Conservation (phyloP, 2,329 filamentous ascomycete species). For the Ceratocystis alfenasii region DNA sequence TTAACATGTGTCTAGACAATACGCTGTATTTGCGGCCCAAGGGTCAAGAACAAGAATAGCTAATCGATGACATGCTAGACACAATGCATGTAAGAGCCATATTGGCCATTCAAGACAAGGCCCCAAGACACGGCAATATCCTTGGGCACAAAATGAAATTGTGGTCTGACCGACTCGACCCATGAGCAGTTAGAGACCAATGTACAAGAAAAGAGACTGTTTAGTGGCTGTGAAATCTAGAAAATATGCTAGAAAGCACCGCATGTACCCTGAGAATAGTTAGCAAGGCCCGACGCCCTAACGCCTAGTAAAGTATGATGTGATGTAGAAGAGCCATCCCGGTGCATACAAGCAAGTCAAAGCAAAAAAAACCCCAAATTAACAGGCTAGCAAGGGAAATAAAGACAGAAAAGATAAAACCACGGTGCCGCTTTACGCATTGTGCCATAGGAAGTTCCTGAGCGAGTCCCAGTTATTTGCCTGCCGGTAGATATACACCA, state of each 20-base stretch:
- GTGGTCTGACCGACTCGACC: background rate
- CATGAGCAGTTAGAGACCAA: background rate
- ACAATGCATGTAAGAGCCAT: background rate
- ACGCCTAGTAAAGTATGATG: background rate
- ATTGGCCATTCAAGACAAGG: background rate
- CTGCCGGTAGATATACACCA: slow-evolving; percentile 93
- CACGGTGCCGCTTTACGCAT: slow-evolving; percentile 39
- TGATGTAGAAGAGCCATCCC: background rate
- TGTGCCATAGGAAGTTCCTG: slow-evolving; percentile 75
- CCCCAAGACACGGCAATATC: background rate
- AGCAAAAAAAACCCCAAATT: background rate
- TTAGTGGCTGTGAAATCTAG: background rate
- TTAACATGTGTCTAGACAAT: background rate
- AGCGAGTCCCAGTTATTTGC: slow-evolving; percentile 82
- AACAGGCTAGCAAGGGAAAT: slow-evolving; percentile 12
- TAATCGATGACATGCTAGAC: background rate
- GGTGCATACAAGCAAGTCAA: background rate
- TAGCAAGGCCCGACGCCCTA: background rate
- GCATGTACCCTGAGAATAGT: background rate
- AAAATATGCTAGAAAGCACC: background rate
- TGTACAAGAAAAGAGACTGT: background rate
- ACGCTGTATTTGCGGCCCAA: background rate
- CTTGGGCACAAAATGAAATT: background rate
- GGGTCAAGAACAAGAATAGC: background rate
- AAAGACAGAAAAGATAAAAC: background rate